Base-by-base conservation (phyloP, 352 stramenopile genomes). In the Phytophthora foliorum region DNA sequence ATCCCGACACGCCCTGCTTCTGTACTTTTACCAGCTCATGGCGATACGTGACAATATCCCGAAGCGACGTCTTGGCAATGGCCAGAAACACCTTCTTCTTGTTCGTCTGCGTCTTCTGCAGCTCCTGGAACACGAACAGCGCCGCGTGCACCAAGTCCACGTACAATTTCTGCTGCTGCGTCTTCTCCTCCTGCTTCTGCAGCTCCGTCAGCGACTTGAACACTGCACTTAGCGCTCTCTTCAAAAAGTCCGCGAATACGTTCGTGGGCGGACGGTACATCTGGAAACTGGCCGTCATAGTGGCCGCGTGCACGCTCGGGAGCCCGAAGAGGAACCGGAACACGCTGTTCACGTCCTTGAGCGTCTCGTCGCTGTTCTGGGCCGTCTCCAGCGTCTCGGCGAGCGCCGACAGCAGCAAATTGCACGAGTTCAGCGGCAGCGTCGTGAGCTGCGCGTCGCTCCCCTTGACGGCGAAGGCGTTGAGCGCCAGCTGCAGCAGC, bases 31-130 rank as follows among this genome's bases (percentile, higher is more conserved):
- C 50, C 21, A 94, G 71, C 8, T 67, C 69, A 51, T 91, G 70
- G 14, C 84, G 84, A 63, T 86, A 90, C 9, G 50, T 54, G 14
- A 92, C 70, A 24, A 95, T 71, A 10, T 90, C 77, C 5, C 75
- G 68, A 16, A 96, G 65, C 13, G 77, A 94, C 0, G 84, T 92
- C 77, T 96, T 96, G 44, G 88, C 80, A 63, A 94, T 80, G 2
- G 84, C 80, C 21, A 94, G 49, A 57, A 95, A 96, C 22, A 94
- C 89, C 46, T 96, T 96, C 63, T 91, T 92, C 75, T 94, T 95
- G 75, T 95, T 96, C n/a, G 86, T 75, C 56, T 96, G 88, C n/a
- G 88, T 86, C 41, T 77, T 82, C 62, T 94, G 88, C 29, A 96
- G 72, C 56, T 92, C 85, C 32, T 94, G 86, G 58, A 89, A 92